A percentile compares a stretch with the other conserved stretches of the same genome.
phyloP scores from a whole-genome alignment of 179 eudicot species.

The Patellifolia procumbens region DNA sequence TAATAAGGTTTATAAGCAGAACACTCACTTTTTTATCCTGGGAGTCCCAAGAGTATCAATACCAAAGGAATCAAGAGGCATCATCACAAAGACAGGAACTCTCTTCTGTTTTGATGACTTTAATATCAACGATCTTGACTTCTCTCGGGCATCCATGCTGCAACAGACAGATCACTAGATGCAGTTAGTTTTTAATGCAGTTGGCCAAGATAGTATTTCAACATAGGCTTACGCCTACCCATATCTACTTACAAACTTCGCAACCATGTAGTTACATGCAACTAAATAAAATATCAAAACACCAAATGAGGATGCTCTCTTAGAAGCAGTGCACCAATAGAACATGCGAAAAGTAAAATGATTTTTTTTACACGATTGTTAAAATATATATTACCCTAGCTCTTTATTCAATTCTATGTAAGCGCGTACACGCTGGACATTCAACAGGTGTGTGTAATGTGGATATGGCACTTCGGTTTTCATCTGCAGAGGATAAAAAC shows the following conservation, averaged over 20 bases:
- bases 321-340: not conserved
- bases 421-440: not conserved
- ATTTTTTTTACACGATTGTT: not conserved
- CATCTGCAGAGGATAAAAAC: too few relatives aligned
- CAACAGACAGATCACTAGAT: conserved; percentile 22
- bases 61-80: conserved; percentile 60
- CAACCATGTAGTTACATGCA: too few relatives aligned
- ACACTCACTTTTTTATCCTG: conserved; percentile 45
- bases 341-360: not conserved
- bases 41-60: conserved; percentile 51
- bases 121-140: conserved; percentile 45
- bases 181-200: not conserved
- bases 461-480: too few relatives aligned
- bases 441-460: not conserved
- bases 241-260: conserved; percentile 3
- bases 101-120: conserved; percentile 56
- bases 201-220: not conserved
- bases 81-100: conserved; percentile 62
- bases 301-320: not conserved
- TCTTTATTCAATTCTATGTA: too few relatives aligned
- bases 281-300: not conserved
- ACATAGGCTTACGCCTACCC: not conserved
- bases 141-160: conserved; percentile 68
- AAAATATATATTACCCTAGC: not conserved
- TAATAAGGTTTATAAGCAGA: not conserved